Evolutionary conservation across 345 rosid genomes (phyloP).

Genomic region (Mercurialis annua): DNA sequence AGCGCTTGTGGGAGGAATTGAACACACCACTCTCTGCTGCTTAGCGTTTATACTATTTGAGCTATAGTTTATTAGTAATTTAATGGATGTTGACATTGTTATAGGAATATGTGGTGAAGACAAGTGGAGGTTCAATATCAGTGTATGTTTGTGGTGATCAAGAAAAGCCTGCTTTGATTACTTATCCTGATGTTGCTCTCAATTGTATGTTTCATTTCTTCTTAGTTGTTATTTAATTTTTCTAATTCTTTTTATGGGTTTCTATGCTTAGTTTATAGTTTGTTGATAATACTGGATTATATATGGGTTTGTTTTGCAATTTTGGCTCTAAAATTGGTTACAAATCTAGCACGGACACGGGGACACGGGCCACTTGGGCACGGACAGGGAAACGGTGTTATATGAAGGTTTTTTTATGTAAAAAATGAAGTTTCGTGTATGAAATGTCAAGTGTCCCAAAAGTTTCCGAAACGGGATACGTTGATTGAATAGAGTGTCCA

Average conservation of each 20-base stretch:
- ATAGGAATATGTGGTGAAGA: constrained; percentile 76
- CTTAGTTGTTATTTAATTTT: background rate
- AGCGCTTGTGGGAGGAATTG: no score
- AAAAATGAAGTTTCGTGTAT: no score
- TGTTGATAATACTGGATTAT: constrained; percentile 6
- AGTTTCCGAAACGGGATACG: no score
- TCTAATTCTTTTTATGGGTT: background rate
- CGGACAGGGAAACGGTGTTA: no score
- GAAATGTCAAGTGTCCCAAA: no score
- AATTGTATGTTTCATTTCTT: constrained; percentile 46
- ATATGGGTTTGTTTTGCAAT: background rate
- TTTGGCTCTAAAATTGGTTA: background rate
- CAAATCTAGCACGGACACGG: no score
- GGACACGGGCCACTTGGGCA: no score
- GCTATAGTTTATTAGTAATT: constrained; percentile 1
- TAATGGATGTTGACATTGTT: constrained; percentile 17
- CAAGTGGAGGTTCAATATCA: constrained; percentile 62
- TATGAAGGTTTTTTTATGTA: no score
- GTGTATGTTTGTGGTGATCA: constrained; percentile 75
- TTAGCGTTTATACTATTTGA: no score
- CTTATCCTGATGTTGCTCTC: constrained; percentile 87
- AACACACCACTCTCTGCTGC: no score
- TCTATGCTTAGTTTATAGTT: background rate
- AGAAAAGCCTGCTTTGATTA: constrained; percentile 79
- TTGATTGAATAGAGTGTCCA: no score